Base-by-base conservation (phyloP, 106 monocot species). In the Dendrobium chrysotoxum region DNA sequence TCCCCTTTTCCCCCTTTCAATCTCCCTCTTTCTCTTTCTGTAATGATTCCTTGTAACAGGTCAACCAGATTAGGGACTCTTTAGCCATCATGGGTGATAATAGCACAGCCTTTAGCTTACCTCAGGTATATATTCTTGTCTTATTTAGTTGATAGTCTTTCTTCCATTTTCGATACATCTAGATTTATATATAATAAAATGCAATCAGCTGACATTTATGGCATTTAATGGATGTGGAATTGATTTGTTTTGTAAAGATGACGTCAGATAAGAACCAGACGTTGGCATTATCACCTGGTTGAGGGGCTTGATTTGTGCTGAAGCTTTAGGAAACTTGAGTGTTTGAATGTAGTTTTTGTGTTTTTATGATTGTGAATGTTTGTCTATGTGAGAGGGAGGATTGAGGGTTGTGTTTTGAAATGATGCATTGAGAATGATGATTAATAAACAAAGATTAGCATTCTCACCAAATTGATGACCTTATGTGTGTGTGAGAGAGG, bases 61-160 rank as follows among this genome's bases (percentile, higher is more conserved):
- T 99, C 17, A 93, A 93, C 61, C 88, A 93, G 79, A 93, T 93
- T 55, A 85, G 93, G 78, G 84, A 90, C 40, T 93, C 93, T 70
- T 83, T 93, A 78, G 90, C 93, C 38, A 77, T 91, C 54, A 90
- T 93, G 93, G 93, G 90, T 25, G 85, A 90, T 71, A 93, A 93
- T 78, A 93, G 80, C 57, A 93, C 93, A 15, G 92, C 98, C 17
- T 99, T 93, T 93, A 95, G 98, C 81, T 88, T 99, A 84, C 98
- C 98, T 53, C 98, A 99, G 91, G 98, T 99, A 76, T 25, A 15
- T 4, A 50, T 79, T 82, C 23, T 12, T 76, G 40, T 47, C 26
- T 47, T 26, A 40, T 31, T 70, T 77, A 28, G 5, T 76, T 76
- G 57, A 54, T 44, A 54, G 7, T 53, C 40, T 75, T 40, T 73